Evolutionary conservation across 805 yeast genomes (phyloP), one percentile per base, ranked within the genome.

Genomic region (Maudiozyma bulderi): DNA sequence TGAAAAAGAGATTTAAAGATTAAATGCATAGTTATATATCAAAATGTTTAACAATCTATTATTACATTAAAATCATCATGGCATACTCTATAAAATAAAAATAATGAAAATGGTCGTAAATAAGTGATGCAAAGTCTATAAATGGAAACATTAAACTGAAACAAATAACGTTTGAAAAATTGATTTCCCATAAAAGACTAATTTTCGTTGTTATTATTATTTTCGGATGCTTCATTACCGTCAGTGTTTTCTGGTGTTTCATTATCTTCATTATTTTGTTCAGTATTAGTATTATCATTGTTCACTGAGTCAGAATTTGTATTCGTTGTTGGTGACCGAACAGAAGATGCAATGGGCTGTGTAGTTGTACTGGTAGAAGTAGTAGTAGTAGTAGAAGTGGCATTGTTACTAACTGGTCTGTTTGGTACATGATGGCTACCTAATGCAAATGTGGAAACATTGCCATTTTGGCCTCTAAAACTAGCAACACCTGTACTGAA

Each of bases 401-500:
- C 3, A n/a, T 11, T 39, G 13, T 13, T 39, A 28, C 38, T 35
- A n/a, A n/a, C 38, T 35, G 29, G 9, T 14, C 26, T 38, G 15
- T 38, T 14, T n/a, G 40, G 10, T 7, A 30, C n/a, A 28, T 10
- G 28, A 30, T 44, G 41, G 34, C 49, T 43, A 35, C 47, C 52
- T 5, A 57, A 39, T 26, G 51, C 50, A 43, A 47, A 55, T 8
- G 64, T 61, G 5, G 64, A 50, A 8, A 65, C 67, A 14, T 50
- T 47, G 10, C 69, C 69, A 43, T 54, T 51, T 20, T 49, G 55
- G 40, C 54, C 53, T 54, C 69, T 61, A 42, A 50, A 57, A 52
- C 68, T 64, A 8, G 67, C 69, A 8, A 64, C 69, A 28, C 69
- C 69, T 5, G 61, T 50, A 47, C 54, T 58, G 40, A 65, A 65